Percentiles rank a stretch among this genome's conserved stretches.
phyloP scores from a whole-genome alignment of 768 basidiomycete species.

The Lanmaoa pseudosensibilis region DNA sequence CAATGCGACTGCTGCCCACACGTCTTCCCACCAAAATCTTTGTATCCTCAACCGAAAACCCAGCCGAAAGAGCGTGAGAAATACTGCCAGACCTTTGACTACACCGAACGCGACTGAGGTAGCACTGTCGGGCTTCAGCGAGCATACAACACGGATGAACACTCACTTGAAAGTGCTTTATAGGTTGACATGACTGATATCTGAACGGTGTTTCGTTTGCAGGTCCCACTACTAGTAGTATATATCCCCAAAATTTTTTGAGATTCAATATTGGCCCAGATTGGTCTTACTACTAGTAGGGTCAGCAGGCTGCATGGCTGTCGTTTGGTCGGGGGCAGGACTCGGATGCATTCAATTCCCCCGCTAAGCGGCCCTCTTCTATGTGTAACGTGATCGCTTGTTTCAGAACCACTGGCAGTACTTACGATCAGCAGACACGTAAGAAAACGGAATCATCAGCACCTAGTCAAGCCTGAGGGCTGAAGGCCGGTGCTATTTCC shows the following conservation, averaged over 20 bases:
- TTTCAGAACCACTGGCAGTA: background rate
- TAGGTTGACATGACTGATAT: slow-evolving; percentile 1
- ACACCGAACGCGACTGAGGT: slow-evolving; percentile 7
- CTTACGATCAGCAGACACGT: no score
- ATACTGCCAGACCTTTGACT: slow-evolving; percentile 2
- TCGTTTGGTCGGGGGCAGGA: background rate
- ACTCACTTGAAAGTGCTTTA: slow-evolving; percentile 6
- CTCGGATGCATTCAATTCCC: no score
- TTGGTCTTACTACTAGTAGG: no score
- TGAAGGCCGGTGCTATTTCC: background rate
- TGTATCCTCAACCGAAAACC: slow-evolving; percentile 15
- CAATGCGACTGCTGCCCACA: slow-evolving; percentile 17
- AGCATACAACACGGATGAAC: background rate
- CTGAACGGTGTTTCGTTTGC: background rate
- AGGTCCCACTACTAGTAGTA: background rate
- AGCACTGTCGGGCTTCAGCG: background rate
- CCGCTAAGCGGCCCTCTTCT: no score
- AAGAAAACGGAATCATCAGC: background rate
- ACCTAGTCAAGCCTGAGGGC: no score
- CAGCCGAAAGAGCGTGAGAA: slow-evolving; percentile 17
- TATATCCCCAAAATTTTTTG: background rate
- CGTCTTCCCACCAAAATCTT: slow-evolving; percentile 27
- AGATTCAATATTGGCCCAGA: background rate
- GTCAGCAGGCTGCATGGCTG: background rate
- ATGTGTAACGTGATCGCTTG: background rate